Base-by-base conservation (phyloP, 768 basidiomycete genomes). In the Lactarius deliciosus region DNA sequence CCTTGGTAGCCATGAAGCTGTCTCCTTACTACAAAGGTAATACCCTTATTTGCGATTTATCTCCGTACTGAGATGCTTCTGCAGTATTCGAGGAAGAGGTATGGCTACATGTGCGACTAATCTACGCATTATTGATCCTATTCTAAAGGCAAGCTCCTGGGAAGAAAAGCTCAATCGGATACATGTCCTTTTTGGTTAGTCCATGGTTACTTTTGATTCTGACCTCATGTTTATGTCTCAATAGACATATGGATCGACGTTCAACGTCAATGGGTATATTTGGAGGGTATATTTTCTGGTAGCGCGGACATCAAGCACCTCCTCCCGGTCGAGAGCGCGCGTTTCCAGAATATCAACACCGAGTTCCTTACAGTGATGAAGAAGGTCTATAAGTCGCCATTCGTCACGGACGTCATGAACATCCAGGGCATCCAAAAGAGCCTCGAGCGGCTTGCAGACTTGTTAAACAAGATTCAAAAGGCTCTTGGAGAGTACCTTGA, bases 281-380 rank as follows among this genome's bases (percentile, higher is more conserved):
- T 99, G 61, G 97, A 99, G 77, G 97, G 97, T 53, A 99, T 99
- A 72, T 99, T 99, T 79, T 94, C 96, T n/a, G 96, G 96, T 40
- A 98, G 95, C 72, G 97, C 96, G 30, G 97, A 99, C 74, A 98
- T 99, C 84, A 98, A 98, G 75, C 97, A 99, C 75, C 87, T 99
- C 16, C 88, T 99, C 32, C 97, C 97, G 0, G 91, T 98, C 68
- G 97, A 99, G 79, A 94, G 89, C 73, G 87, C 94, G n/a, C 92
- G 97, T 36, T 99, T 99, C 80, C 90, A 92, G 75, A 98, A 96
- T 78, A 99, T 99, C 83, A 98, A 99, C 76, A 86, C 93, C 55
- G 97, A 99, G 75, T 99, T 99, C 80, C 82, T 98, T 60, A 88
- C 92, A 0, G 95, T 98, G 70, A 98, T 99, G 97, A 98, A 98